These are phyloP conservation scores for Saturnispora galanensis DNA, from an alignment of 805 yeast genomes.

Conservation along the genomic window DNA sequence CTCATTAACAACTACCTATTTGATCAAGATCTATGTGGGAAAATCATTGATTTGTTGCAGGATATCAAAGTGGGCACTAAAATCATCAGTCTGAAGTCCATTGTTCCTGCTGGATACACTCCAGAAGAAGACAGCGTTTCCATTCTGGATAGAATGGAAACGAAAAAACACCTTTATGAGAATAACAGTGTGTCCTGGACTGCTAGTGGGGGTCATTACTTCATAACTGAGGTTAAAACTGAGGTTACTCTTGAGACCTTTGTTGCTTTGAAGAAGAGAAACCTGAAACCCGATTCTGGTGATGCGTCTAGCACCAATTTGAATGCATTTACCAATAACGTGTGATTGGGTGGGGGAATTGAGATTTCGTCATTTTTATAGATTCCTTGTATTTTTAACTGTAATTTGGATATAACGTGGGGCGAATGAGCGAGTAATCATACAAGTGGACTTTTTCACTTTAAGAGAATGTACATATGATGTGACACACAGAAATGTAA, in stretches of 20 bases:
- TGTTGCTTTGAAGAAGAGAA: slow-evolving; percentile 20
- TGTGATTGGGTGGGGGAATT: slow-evolving; percentile 9
- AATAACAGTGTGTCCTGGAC: slow-evolving; percentile 86
- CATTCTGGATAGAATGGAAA: slow-evolving; percentile 54
- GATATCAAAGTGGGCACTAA: slow-evolving; percentile 65
- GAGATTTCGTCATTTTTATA: background rate
- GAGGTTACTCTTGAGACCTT: slow-evolving; percentile 28
- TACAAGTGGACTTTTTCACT: too few relatives aligned
- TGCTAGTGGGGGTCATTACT: slow-evolving; percentile 70
- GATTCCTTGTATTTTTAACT: background rate
- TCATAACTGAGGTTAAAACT: slow-evolving; percentile 53
- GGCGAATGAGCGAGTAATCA: too few relatives aligned
- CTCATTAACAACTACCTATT: slow-evolving; percentile 79
- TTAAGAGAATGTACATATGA: too few relatives aligned
- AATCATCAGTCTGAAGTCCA: slow-evolving; percentile 68
- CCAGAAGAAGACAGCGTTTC: slow-evolving; percentile 45
- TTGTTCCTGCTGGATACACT: slow-evolving; percentile 67
- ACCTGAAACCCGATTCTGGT: slow-evolving; percentile 13
- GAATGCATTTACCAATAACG: slow-evolving; percentile 27
- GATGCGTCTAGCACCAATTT: slow-evolving; percentile 17
- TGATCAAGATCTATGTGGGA: slow-evolving; percentile 60
- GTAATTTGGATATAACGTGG: too few relatives aligned
- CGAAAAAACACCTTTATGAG: slow-evolving; percentile 53
- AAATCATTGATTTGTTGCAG: slow-evolving; percentile 52
- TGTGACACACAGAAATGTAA: too few relatives aligned